A percentile compares a stretch with the other conserved stretches of the same genome.
phyloP scores from a whole-genome alignment of 1,139 yeast species.

The Diutina mesorugosa region DNA sequence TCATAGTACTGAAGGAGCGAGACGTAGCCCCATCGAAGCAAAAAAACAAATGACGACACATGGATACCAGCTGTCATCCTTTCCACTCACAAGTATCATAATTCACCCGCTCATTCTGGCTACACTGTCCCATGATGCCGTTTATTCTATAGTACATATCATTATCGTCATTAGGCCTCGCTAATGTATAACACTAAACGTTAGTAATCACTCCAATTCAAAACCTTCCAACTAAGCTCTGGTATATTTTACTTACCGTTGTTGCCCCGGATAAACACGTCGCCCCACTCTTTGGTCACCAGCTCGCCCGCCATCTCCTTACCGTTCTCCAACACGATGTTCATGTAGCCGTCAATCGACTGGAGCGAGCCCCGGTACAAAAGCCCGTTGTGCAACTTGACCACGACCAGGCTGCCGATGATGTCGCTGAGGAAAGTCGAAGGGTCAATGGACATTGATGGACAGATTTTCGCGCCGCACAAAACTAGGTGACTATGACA shows the following conservation, averaged over 20 bases:
- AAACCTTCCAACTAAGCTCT: neutral
- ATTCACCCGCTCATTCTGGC: neutral
- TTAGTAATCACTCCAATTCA: slow-evolving; percentile 11
- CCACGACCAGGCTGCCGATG: slow-evolving; percentile 69
- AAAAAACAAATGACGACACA: too few species aligned
- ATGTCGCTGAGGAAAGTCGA: slow-evolving; percentile 72
- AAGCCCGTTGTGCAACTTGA: slow-evolving; percentile 78
- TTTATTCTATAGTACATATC: neutral
- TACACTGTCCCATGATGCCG: neutral
- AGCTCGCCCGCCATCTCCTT: slow-evolving; percentile 48
- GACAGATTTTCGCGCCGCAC: neutral
- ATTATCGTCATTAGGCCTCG: slow-evolving; percentile 4
- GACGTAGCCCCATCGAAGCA: too few species aligned
- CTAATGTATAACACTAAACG: slow-evolving; percentile 33
- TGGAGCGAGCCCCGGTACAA: slow-evolving; percentile 66
- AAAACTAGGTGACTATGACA: too few species aligned
- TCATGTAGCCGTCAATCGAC: slow-evolving; percentile 95
- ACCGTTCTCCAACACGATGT: slow-evolving; percentile 73
- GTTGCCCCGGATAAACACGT: slow-evolving; percentile 89
- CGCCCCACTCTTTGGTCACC: slow-evolving; percentile 53
- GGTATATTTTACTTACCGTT: slow-evolving; percentile 45
- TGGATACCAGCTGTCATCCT: neutral
- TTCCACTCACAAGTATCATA: neutral
- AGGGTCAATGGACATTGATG: slow-evolving; percentile 29
- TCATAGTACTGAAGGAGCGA: too few species aligned